phyloP scores from a whole-genome alignment of 371 early-diverging fungal genomes.

The Haplosporangium sp. region DNA sequence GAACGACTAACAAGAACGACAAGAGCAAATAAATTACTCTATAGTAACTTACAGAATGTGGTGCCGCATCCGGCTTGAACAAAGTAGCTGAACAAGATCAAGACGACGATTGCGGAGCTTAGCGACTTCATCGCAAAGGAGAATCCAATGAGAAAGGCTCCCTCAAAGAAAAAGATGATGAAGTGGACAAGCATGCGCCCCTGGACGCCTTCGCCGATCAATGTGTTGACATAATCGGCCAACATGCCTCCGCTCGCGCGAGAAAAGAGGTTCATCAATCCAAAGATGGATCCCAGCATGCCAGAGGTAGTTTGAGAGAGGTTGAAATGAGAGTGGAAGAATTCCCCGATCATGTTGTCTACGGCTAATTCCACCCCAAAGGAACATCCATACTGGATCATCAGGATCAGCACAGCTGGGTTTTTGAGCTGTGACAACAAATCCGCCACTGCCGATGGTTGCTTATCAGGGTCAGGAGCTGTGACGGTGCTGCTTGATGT shows the following conservation, averaged over 20 bases:
- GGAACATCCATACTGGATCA: constrained; percentile 67
- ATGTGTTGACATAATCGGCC: constrained; percentile 54
- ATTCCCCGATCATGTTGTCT: constrained; percentile 64
- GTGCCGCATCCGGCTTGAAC: constrained; percentile 59
- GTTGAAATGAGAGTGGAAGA: constrained; percentile 53
- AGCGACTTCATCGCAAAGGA: constrained; percentile 36
- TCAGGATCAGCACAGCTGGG: constrained; percentile 60
- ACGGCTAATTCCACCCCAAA: constrained; percentile 77
- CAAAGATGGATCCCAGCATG: constrained; percentile 70
- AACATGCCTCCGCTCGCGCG: constrained; percentile 68
- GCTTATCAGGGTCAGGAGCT: background rate
- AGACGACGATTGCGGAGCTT: constrained; percentile 45
- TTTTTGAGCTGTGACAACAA: constrained; percentile 35
- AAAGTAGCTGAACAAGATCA: constrained; percentile 59
- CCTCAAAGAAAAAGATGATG: constrained; percentile 55
- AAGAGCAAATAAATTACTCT: background rate
- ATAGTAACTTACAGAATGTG: constrained; percentile 34
- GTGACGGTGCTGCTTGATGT: background rate
- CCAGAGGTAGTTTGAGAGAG: constrained; percentile 61
- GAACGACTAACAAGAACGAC: background rate
- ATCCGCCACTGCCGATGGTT: constrained; percentile 13
- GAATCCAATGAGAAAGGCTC: constrained; percentile 57
- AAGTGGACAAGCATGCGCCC: constrained; percentile 62
- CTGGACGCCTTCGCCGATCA: constrained; percentile 37
- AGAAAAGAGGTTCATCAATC: constrained; percentile 71